A percentile compares a stretch with the other conserved stretches of the same genome.
These are phyloP conservation scores for Pilobolus umbonatus DNA, from an alignment of 192 early-diverging fungal species.

Conservation along the genomic window DNA sequence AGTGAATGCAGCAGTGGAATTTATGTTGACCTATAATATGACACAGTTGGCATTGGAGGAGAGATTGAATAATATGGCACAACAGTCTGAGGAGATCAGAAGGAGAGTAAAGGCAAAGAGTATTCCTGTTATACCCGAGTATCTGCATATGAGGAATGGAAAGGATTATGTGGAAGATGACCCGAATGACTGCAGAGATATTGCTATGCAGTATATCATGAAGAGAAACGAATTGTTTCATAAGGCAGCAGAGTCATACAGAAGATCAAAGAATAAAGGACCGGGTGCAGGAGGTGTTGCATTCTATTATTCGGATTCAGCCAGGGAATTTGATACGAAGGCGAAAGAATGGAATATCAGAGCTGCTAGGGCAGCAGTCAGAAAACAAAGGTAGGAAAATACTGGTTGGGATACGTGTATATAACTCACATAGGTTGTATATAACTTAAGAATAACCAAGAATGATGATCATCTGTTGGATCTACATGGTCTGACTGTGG, in stretches of 20 bases:
- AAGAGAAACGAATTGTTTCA: constrained; percentile 46
- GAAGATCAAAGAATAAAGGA: constrained; percentile 25
- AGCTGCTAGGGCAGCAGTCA: constrained; percentile 47
- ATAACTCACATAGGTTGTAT: not conserved
- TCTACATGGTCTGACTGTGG: constrained; percentile 61
- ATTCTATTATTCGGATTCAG: constrained; percentile 48
- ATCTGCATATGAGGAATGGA: constrained; percentile 29
- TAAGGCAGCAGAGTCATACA: constrained; percentile 42
- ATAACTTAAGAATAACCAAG: not conserved
- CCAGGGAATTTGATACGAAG: constrained; percentile 32
- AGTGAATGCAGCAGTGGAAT: constrained; percentile 34
- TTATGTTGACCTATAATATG: constrained; percentile 34
- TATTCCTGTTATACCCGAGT: constrained; percentile 30
- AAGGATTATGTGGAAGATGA: constrained; percentile 44
- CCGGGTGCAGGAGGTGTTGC: constrained; percentile 44
- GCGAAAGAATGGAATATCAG: constrained; percentile 52
- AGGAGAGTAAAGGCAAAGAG: constrained; percentile 6
- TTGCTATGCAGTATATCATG: constrained; percentile 30
- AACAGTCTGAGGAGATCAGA: not conserved
- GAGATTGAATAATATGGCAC: constrained; percentile 6
- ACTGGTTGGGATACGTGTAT: not conserved
- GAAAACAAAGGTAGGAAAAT: constrained; percentile 13
- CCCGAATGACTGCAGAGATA: constrained; percentile 42
- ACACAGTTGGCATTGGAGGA: constrained; percentile 9
- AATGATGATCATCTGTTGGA: constrained; percentile 58